These are phyloP conservation scores for Clarireedia sp. DNA, from an alignment of 2,329 filamentous ascomycete genomes.

Conservation along the genomic window DNA sequence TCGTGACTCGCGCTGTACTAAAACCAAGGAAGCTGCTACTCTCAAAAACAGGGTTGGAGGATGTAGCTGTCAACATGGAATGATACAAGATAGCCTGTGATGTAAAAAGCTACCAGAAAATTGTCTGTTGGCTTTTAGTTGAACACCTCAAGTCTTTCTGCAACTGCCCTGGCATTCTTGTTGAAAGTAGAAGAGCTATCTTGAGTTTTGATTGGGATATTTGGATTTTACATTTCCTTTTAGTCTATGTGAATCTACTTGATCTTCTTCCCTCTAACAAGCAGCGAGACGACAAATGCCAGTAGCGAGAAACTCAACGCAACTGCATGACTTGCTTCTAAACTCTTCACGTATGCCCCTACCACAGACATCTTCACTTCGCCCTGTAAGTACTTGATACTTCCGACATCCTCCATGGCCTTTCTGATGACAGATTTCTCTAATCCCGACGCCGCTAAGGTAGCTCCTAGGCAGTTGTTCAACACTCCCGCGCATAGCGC, in stretches of 20 bases:
- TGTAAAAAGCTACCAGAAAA: no score
- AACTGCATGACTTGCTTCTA: conserved; percentile 21
- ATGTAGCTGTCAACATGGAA: no score
- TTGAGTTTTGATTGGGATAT: not conserved
- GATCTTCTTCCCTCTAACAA: conserved; percentile 4
- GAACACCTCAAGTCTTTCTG: no score
- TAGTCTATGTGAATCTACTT: not conserved
- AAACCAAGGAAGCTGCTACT: no score
- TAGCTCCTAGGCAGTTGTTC: not conserved
- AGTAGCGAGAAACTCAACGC: conserved; percentile 10
- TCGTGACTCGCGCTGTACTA: no score
- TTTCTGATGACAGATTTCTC: conserved; percentile 13
- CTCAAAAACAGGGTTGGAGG: no score
- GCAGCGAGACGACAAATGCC: conserved; percentile 7
- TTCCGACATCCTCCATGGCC: conserved; percentile 17
- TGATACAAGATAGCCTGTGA: no score
- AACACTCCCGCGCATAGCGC: conserved; percentile 10
- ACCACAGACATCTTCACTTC: conserved; percentile 15
- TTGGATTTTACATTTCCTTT: not conserved
- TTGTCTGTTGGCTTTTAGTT: no score
- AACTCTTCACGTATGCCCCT: conserved; percentile 20
- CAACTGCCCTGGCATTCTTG: no score
- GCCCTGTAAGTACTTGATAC: conserved; percentile 11
- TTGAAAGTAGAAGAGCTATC: no score
- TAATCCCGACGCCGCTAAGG: not conserved